Base-by-base conservation (phyloP, 2,329 filamentous ascomycete species). In the Colletotrichum acutatum region DNA sequence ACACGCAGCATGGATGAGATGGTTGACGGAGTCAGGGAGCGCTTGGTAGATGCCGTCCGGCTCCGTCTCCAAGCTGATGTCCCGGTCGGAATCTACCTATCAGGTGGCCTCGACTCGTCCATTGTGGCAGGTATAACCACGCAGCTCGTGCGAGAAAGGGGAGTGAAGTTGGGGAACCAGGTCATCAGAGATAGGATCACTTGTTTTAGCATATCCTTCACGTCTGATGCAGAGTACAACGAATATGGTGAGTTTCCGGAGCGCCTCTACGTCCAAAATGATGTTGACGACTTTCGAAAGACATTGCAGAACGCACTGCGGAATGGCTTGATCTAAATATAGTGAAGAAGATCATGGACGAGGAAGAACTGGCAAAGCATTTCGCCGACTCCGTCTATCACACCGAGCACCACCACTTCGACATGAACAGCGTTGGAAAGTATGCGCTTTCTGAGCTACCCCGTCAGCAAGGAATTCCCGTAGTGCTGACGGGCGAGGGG, bases 61-160 rank as follows among this genome's bases (percentile, higher is more conserved):
- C 74, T 89, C 26, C 85, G 89, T 9, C 80, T 91, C 7, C 82
- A 85, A 30, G 88, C 89, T 1, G 89, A 91, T 76, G 89, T 90
- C 0, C 87, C 87, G 0, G 81, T 91, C 3, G 89, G 87, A 2
- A 80, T 91, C 66, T 90, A 89, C 71, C 80, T 90, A 0, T 87
- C 84, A 16, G 89, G 89, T 2, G 89, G 89, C 1, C 84, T 91
- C 59, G 89, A 91, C 76, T 90, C 87, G 0, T 90, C 88, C 0
- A 82, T 84, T 2, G 79, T 91, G 30, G 88, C 89, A 5, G 89
- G 89, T 3, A 89, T 91, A 76, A 85, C 86, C 2, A 85, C 84
- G 0, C 82, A 90, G 72, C 82, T 90, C 1, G 82, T 85, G 14
- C 80, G 83, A 57, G 80, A 87, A 62, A 79, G 86, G 60, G 82